Evolutionary conservation across 73 alveolate genomes (phyloP), one percentile per base, ranked within the genome.

Genomic region (Symbiodinium natans): DNA sequence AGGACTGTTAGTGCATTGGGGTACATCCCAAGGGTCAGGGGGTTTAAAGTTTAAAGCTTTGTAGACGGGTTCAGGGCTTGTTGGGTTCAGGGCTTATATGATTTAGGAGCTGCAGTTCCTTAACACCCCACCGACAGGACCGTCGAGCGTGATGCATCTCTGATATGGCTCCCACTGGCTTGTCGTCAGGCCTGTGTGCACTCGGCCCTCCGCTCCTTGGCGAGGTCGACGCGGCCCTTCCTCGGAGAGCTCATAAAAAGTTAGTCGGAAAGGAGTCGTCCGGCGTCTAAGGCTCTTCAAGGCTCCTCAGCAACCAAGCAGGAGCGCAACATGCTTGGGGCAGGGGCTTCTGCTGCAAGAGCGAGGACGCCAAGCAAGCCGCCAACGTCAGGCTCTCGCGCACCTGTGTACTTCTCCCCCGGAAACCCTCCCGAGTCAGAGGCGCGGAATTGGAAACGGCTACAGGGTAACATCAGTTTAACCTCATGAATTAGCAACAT

Each of bases 311-410:
- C n/a, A n/a, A n/a, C n/a, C n/a, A n/a, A n/a, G n/a, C n/a, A n/a
- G n/a, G n/a, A n/a, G n/a, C n/a, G n/a, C 59, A 13, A 46, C 59
- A 6, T 46, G 6, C 13, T 6, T 17, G 80, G 38, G 36, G 33
- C 80, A 63, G 80, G 9, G 36, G 83, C 94, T 80, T 86, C 77
- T 86, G 75, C 63, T 86, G 52, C 63, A 86, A 41, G 10, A 86
- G 29, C 36, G 71, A 36, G 27, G 71, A 33, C 40, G 94, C 71
- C 94, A 86, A n/a, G 63, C 84, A 11, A 41, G 94, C 94, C 19
- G 94, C 94, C 40, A 86, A 63, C 8, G 94, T 15, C 39, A 86
- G 40, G 23, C 94, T 77, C 63, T 86, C 42, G 41, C 40, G 83
- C 41, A 56, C 85, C 94, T 54, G 27, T 6, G n/a, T n/a, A 25